These are phyloP conservation scores for Hyphopichia pseudoburtonii DNA, from an alignment of 1,139 yeast genomes.

Conservation along the genomic window DNA sequence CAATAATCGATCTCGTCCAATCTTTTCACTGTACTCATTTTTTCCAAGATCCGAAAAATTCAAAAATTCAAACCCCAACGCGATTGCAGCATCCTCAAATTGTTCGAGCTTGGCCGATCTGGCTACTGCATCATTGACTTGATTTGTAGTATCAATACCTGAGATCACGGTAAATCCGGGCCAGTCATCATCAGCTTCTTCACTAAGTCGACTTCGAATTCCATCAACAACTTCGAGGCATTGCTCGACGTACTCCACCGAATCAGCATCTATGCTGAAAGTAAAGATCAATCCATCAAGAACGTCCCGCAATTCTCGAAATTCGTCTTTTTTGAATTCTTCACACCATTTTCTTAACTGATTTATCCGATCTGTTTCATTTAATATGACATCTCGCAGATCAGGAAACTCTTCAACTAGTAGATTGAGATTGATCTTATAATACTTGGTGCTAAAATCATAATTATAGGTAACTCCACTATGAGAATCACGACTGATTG, in stretches of 20 bases:
- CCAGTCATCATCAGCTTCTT: constrained; percentile 14
- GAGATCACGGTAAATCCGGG: constrained; percentile 27
- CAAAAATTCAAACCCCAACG: constrained; percentile 34
- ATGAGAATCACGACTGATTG: constrained; percentile 22
- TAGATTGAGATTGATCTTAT: constrained; percentile 25
- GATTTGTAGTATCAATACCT: constrained; percentile 14
- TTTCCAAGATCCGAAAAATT: constrained; percentile 21
- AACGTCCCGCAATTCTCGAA: constrained; percentile 36
- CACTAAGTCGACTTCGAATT: constrained; percentile 13
- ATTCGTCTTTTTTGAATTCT: constrained; percentile 33
- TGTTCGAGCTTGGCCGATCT: constrained; percentile 13
- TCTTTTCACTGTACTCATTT: constrained; percentile 26
- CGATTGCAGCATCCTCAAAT: constrained; percentile 30
- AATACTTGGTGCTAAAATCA: constrained; percentile 34
- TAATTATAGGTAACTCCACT: constrained; percentile 38
- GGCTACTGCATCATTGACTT: neutral
- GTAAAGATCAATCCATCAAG: constrained; percentile 42
- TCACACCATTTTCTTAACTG: constrained; percentile 26
- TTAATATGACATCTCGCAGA: constrained; percentile 7
- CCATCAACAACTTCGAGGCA: constrained; percentile 16
- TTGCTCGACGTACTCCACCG: constrained; percentile 13
- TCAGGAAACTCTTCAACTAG: constrained; percentile 43
- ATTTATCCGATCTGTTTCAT: constrained; percentile 7
- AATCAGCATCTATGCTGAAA: constrained; percentile 20
- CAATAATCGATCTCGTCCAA: constrained; percentile 29